Base-by-base conservation (phyloP, 176 grass and related monocot genomes). In the Aegilops longissima region DNA sequence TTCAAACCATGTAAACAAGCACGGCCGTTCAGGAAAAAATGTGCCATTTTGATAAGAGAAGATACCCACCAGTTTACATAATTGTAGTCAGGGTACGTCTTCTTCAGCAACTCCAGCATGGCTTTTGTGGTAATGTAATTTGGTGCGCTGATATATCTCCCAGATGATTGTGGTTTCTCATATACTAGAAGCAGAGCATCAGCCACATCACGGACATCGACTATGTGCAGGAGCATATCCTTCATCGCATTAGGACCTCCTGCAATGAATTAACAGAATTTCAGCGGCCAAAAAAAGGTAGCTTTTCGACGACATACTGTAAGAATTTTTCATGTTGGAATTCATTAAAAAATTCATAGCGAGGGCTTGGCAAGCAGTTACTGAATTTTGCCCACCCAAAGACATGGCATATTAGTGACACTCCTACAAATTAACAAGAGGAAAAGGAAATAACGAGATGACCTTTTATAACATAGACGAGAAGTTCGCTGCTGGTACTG, bases 391-490 rank as follows among this genome's bases (percentile, higher is more conserved):
- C 40, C 6, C 42, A 30, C 24, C 23, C 72, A 75, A 51, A 51
- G 6, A 51, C 12, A 75, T 44, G 10, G 44, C 11, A 73, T 47
- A 5, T 23, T 75, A 10, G 8, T 31, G 13, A 49, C 30, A 16
- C 16, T 18, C 13, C 8, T 76, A 16, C 25, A 30, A 49, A 18
- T 5, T 5, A 31, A 52, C 6, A 52, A 51, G 42, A 51, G 4
- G 25, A 30, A 42, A 29, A 51, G 58, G n/a, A 54, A 58, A 27
- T 61, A 9, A 36, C 1, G 3, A 80, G 2, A 9, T 8, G 2
- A 89, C 90, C 83, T 89, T 86, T 92, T 35, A 69, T 59, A 9
- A 89, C 23, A 21, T 82, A 81, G 36, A 90, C 34, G 56, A 84
- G 72, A 12, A 84, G 59, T 34, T 75, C 21, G 16, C 58, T 74